Evolutionary conservation across 2,329 filamentous ascomycete species (phyloP).

Genomic region (Aspergillus floridensis): DNA sequence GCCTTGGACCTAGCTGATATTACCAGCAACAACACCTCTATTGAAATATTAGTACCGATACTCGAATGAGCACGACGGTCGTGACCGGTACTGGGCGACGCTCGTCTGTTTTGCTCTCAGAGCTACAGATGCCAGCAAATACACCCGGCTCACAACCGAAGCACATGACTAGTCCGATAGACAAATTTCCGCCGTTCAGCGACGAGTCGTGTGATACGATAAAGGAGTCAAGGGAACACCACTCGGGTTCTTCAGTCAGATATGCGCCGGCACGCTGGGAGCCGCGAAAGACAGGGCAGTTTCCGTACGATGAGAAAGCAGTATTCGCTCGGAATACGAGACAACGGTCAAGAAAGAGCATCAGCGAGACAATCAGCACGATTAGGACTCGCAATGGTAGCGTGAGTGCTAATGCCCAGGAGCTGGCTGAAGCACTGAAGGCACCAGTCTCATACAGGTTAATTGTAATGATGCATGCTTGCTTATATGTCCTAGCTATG

Average conservation of each 20-base stretch:
- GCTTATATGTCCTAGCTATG: conserved; percentile 1
- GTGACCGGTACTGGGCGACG: conserved; percentile 41
- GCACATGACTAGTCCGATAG: conserved; percentile 34
- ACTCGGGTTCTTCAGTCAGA: conserved; percentile 27
- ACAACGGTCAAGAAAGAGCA: conserved; percentile 77
- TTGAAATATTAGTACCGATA: not conserved
- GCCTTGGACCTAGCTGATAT: not conserved
- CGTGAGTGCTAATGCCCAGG: conserved; percentile 87
- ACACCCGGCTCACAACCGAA: conserved; percentile 30
- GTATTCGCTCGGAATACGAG: conserved; percentile 37
- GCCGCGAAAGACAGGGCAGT: conserved; percentile 54
- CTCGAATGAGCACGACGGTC: conserved; percentile 41
- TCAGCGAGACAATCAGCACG: conserved; percentile 80
- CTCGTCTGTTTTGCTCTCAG: conserved; percentile 37
- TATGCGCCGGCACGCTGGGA: conserved; percentile 55
- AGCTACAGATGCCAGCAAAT: conserved; percentile 32
- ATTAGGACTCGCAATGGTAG: conserved; percentile 79
- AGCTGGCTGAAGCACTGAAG: conserved; percentile 85
- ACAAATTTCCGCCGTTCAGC: conserved; percentile 45
- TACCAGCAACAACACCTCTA: not conserved
- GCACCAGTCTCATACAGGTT: conserved; percentile 86
- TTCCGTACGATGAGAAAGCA: conserved; percentile 44
- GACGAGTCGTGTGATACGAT: conserved; percentile 35
- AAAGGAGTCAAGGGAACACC: conserved; percentile 25
- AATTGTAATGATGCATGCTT: conserved; percentile 60